Evolutionary conservation across 805 yeast species (phyloP).

Genomic region (Saccharomyces paradoxus): DNA sequence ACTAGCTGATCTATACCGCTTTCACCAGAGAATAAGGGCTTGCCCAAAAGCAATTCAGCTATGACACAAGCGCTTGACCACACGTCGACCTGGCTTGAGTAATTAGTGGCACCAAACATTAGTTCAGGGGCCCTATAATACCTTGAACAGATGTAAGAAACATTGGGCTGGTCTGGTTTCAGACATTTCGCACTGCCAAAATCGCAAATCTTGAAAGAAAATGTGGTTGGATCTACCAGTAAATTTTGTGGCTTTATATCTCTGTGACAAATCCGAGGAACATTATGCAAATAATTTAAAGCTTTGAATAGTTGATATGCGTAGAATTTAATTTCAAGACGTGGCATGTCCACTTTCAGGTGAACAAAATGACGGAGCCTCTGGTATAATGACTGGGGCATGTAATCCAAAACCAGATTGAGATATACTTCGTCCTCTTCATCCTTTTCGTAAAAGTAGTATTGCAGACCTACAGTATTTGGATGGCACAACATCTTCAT

Average conservation of each 20-base stretch:
- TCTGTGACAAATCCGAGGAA: constrained; percentile 74
- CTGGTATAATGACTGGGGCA: constrained; percentile 87
- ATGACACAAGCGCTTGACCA: constrained; percentile 97
- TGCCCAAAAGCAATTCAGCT: constrained; percentile 89
- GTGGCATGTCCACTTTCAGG: constrained; percentile 69
- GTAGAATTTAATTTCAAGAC: constrained; percentile 74
- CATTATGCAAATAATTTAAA: constrained; percentile 62
- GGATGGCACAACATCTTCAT: constrained; percentile 82
- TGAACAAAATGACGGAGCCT: constrained; percentile 76
- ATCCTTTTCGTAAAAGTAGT: constrained; percentile 74
- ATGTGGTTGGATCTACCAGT: constrained; percentile 72
- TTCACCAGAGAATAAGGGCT: constrained; percentile 93
- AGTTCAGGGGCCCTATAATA: constrained; percentile 94
- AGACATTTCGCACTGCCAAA: constrained; percentile 89
- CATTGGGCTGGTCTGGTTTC: constrained; percentile 84
- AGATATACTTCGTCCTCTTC: constrained; percentile 47
- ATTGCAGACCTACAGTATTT: constrained; percentile 75
- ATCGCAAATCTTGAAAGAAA: constrained; percentile 83
- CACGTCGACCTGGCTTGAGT: constrained; percentile 87
- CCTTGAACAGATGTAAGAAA: constrained; percentile 87
- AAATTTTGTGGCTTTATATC: constrained; percentile 88
- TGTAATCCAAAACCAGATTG: constrained; percentile 77
- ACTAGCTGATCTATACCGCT: constrained; percentile 93
- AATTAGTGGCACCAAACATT: constrained; percentile 89
- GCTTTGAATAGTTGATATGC: constrained; percentile 69